Evolutionary conservation across 495 filamentous ascomycete species (phyloP).

Genomic region (Aspergillus mulundensis): DNA sequence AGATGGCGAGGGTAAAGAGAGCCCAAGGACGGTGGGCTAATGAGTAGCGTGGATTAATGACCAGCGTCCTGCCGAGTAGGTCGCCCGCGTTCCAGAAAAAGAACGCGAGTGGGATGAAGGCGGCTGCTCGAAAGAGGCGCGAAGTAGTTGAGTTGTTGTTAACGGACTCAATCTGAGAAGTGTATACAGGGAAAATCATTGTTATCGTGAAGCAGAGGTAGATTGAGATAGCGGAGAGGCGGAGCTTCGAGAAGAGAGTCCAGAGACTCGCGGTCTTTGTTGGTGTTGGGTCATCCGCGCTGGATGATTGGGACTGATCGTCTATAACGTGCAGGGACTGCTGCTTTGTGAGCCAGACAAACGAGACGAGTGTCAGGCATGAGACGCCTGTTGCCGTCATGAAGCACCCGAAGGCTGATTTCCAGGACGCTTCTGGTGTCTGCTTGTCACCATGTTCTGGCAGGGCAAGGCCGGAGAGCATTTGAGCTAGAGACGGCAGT

Average conservation of each 20-base stretch:
- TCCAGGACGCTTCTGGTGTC: slow-evolving; percentile 42
- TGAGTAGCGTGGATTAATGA: slow-evolving; percentile 58
- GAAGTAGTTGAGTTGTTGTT: slow-evolving; percentile 41
- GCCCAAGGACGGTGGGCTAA: slow-evolving; percentile 57
- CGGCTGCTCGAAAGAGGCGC: slow-evolving; percentile 62
- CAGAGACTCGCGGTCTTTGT: slow-evolving; percentile 58
- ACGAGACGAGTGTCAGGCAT: slow-evolving; percentile 51
- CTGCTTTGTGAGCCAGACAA: slow-evolving; percentile 54
- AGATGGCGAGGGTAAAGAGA: slow-evolving; percentile 61
- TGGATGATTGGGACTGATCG: background rate
- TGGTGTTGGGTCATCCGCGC: background rate
- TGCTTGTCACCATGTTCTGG: slow-evolving; percentile 25
- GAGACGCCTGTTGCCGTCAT: slow-evolving; percentile 74
- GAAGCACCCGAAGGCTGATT: slow-evolving; percentile 86
- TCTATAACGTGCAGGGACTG: slow-evolving; percentile 20
- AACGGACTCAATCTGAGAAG: slow-evolving; percentile 72
- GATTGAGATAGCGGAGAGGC: slow-evolving; percentile 64
- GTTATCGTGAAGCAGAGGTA: slow-evolving; percentile 76
- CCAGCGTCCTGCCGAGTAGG: slow-evolving; percentile 67
- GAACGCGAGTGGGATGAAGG: slow-evolving; percentile 87
- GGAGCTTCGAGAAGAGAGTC: slow-evolving; percentile 67
- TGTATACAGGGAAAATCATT: slow-evolving; percentile 95
- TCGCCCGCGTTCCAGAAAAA: slow-evolving; percentile 94
- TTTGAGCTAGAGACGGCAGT: slow-evolving; percentile 79
- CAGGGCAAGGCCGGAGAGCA: slow-evolving; percentile 73